These are phyloP conservation scores for Candida tallmaniae DNA, from an alignment of 805 yeast genomes.

Conservation along the genomic window DNA sequence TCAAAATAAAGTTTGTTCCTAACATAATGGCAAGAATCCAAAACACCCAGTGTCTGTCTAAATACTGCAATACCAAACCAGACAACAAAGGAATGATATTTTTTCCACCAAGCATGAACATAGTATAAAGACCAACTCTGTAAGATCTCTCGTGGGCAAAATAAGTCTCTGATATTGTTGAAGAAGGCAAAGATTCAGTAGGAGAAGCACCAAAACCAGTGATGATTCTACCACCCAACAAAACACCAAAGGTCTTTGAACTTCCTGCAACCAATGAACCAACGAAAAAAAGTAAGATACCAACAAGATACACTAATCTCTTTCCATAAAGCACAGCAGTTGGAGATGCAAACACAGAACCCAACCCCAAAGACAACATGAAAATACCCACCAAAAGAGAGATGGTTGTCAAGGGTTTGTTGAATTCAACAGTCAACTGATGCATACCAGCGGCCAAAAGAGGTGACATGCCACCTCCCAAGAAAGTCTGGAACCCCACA, in stretches of 20 bases:
- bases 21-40: conserved; percentile 54
- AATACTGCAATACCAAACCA: conserved; percentile 45
- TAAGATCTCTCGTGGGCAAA: conserved; percentile 60
- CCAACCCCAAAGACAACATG: conserved; percentile 57
- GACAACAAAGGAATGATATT: conserved; percentile 54
- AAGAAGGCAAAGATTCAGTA: conserved; percentile 54
- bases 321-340: conserved; percentile 55
- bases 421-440: conserved; percentile 38
- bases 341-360: conserved; percentile 55
- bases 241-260: conserved; percentile 42
- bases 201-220: conserved; percentile 61
- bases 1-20: conserved; percentile 41
- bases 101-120: conserved; percentile 57
- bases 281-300: conserved; percentile 44
- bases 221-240: conserved; percentile 55
- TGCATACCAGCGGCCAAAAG: conserved; percentile 55
- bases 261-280: conserved; percentile 55
- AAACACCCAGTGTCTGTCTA: conserved; percentile 57
- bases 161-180: conserved; percentile 58
- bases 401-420: conserved; percentile 34
- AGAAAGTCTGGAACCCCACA: conserved; percentile 53
- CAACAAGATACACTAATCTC: conserved; percentile 48
- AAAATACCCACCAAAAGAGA: conserved; percentile 55
- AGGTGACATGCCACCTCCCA: conserved; percentile 62
- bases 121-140: conserved; percentile 53